Conservation (phyloP, 495 filamentous ascomycete genomes). For the Neurospora terricola region DNA sequence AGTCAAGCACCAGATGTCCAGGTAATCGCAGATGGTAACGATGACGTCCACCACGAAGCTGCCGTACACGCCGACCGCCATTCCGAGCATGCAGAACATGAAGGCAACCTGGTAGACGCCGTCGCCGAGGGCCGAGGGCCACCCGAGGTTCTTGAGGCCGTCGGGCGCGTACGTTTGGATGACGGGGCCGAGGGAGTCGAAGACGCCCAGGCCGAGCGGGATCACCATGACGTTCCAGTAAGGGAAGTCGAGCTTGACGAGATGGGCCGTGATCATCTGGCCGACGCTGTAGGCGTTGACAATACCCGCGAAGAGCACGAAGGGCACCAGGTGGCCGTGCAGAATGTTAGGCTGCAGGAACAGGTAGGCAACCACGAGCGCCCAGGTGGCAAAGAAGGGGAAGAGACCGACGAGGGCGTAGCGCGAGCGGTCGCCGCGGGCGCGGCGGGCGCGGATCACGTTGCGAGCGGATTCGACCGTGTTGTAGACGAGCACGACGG, state of each 20-base stretch:
- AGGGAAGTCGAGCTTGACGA: conserved; percentile 76
- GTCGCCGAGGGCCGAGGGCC: conserved; percentile 67
- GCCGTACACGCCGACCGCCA: conserved; percentile 78
- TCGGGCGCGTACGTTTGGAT: conserved; percentile 44
- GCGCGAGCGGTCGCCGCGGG: conserved; percentile 57
- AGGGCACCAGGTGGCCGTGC: conserved; percentile 72
- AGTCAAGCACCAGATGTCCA: conserved; percentile 96
- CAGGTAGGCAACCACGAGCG: conserved; percentile 64
- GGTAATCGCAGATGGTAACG: conserved; percentile 91
- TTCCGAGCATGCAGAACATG: conserved; percentile 71
- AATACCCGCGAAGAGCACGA: conserved; percentile 74
- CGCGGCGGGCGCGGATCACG: conserved; percentile 68
- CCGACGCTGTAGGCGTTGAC: conserved; percentile 92
- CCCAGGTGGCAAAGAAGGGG: conserved; percentile 70
- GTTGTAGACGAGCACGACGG: conserved; percentile 73
- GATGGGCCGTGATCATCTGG: conserved; percentile 86
- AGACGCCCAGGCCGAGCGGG: conserved; percentile 57
- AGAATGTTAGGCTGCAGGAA: conserved; percentile 76
- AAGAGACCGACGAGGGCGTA: conserved; percentile 69
- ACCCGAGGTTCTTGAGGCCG: conserved; percentile 44
- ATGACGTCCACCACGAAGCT: conserved; percentile 96
- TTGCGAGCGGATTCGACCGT: conserved; percentile 64
- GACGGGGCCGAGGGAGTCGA: conserved; percentile 67
- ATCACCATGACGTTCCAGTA: conserved; percentile 72
- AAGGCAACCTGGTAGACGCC: conserved; percentile 76